These are phyloP conservation scores for Gaultheria prostrata DNA, from an alignment of 148 eudicot species.

Conservation along the genomic window DNA sequence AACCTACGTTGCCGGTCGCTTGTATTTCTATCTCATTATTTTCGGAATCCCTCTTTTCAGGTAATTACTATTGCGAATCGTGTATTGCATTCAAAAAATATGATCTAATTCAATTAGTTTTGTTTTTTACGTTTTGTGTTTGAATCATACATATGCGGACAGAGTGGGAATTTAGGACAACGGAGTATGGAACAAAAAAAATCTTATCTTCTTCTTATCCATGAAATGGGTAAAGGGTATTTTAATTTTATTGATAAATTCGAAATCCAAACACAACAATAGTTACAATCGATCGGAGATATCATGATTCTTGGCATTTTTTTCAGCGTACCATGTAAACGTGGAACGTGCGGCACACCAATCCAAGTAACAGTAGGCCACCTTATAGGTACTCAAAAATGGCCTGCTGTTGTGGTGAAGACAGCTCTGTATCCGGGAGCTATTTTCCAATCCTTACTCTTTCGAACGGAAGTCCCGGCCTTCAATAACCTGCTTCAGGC, in stretches of 20 bases:
- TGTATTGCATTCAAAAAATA: background rate
- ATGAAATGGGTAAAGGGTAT: background rate
- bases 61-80: background rate
- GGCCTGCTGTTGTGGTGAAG: slow-evolving; percentile 17
- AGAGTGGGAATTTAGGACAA: too few relatives aligned
- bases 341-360: slow-evolving; percentile 20
- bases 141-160: too few relatives aligned
- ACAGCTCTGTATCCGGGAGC: slow-evolving; percentile 18
- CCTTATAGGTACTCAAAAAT: slow-evolving; percentile 7
- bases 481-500: background rate
- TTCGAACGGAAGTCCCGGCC: slow-evolving; percentile 8
- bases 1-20: slow-evolving; percentile 11
- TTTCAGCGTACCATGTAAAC: slow-evolving; percentile 19
- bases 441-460: slow-evolving; percentile 9
- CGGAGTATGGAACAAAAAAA: background rate
- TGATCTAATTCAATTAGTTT: background rate
- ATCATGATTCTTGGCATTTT: background rate
- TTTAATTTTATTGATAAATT: too few relatives aligned
- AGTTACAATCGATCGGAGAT: background rate
- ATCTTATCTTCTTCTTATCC: background rate
- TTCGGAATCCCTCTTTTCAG: slow-evolving; percentile 24
- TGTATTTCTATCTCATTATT: slow-evolving; percentile 19
- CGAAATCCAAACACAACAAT: background rate
- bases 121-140: too few relatives aligned
- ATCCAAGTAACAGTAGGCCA: slow-evolving; percentile 18